Base-by-base conservation (phyloP, 768 basidiomycete species). In the Cyclocybe aegerita region DNA sequence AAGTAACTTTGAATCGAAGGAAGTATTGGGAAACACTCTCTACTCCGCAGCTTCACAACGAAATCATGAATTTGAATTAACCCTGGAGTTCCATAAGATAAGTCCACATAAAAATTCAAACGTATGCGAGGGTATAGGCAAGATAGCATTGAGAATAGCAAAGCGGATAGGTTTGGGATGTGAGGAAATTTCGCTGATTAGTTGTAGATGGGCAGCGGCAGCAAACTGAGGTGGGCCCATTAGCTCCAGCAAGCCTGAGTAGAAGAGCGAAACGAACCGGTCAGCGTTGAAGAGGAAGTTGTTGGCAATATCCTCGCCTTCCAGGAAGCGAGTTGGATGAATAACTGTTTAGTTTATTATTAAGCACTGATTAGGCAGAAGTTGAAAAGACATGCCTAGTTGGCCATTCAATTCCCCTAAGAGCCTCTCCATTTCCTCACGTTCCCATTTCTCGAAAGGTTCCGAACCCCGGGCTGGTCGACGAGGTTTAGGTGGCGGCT, bases 241-340 rank as follows among this genome's bases (percentile, higher is more conserved):
- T 39, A 30, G 23, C 29, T 30, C 56, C 11, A 51, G 50, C 36
- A 43, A 33, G 16, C 14, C 8, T 35, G 6, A 15, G 38, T 17
- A 40, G 12, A 43, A 41, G 32, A 32, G 39, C 11, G n/a, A 42
- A 9, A 64, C 77, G 52, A 55, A 86, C 88, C 80, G 78, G 62
- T 96, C 94, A 29, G 91, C 82, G 61, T 90, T 91, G 71, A 96
- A 96, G 53, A 97, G 70, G 73, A 97, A 96, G 65, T 98, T 98
- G 57, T 95, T 88, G 5, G 88, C 86, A 1, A 83, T 76, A 63
- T 96, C 93, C 69, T 98, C 95, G n/a, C 83, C 89, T 67, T 98
- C 95, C 53, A 98, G 62, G 72, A 98, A 98, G 9, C 85, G 82
- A 11, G 77, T 89, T 2, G 95, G 85, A 69, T 90, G 90, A 9